A percentile compares a stretch with the other conserved stretches of the same genome.
Conservation (phyloP, 495 filamentous ascomycete species). For the Beverwykella pulmonaria region DNA sequence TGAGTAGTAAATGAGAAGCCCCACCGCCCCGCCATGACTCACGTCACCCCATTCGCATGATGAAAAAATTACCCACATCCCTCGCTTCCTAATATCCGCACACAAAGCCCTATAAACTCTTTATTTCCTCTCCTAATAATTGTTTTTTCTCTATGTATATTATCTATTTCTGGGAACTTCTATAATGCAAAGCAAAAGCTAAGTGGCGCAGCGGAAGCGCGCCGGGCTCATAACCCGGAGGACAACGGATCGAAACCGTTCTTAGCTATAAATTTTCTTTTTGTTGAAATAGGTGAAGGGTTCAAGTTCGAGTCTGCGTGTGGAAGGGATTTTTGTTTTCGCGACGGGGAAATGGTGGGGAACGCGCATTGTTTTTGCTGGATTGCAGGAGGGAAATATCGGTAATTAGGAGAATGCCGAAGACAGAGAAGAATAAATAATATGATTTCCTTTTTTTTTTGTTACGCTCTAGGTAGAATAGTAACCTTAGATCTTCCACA, state of each 20-base stretch:
- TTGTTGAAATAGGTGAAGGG: not conserved
- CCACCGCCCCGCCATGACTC: not conserved
- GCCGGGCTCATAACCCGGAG: slow-evolving; percentile 43
- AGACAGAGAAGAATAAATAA: too few species aligned
- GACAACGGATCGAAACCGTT: slow-evolving; percentile 15
- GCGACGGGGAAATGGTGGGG: too few species aligned
- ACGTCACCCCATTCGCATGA: not conserved
- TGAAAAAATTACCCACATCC: not conserved
- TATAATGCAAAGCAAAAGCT: slow-evolving; percentile 14
- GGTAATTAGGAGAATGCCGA: too few species aligned
- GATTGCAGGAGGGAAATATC: too few species aligned
- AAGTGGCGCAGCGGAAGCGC: slow-evolving; percentile 39
- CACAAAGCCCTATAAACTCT: not conserved
- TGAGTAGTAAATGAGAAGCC: too few species aligned
- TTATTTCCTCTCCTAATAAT: not conserved
- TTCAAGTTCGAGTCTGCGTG: too few species aligned
- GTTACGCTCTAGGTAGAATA: too few species aligned
- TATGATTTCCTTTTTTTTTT: too few species aligned
- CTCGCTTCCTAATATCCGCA: not conserved
- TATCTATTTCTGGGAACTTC: not conserved
- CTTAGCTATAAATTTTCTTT: not conserved
- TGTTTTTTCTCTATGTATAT: slow-evolving; percentile 1
- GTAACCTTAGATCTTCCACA: too few species aligned
- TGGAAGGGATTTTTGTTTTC: too few species aligned
- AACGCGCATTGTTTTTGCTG: too few species aligned